phyloP scores from a whole-genome alignment of 208 protist genomes.

The Wallacemonas rigidus region DNA sequence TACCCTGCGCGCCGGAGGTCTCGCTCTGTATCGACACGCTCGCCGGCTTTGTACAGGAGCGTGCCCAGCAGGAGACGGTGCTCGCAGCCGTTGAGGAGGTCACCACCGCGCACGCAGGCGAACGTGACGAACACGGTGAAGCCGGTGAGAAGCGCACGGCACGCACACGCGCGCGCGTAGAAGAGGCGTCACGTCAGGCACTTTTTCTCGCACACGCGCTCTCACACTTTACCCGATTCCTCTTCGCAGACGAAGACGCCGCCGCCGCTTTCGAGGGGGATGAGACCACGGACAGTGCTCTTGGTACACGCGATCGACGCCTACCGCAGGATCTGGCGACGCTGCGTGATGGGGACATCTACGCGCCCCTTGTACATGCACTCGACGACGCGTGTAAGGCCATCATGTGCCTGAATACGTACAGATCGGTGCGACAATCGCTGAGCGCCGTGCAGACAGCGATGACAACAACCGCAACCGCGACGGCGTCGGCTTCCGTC shows the following conservation, averaged over 20 bases:
- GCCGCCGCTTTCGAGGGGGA: too few species aligned
- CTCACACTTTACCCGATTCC: background rate
- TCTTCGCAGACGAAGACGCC: background rate
- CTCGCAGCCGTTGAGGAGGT: slow-evolving; percentile 48
- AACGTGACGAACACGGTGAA: background rate
- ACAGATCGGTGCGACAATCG: background rate
- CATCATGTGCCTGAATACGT: slow-evolving; percentile 8
- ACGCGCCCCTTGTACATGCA: slow-evolving; percentile 6
- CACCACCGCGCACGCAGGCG: background rate
- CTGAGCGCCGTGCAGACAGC: background rate
- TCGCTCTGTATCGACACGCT: slow-evolving; percentile 45
- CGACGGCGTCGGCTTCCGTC: background rate
- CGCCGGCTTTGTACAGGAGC: slow-evolving; percentile 39
- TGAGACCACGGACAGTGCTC: too few species aligned
- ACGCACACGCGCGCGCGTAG: background rate
- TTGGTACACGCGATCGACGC: too few species aligned
- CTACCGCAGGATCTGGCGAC: background rate
- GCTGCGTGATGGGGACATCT: slow-evolving; percentile 2
- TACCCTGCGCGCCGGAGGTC: slow-evolving; percentile 69
- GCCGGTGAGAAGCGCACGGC: background rate
- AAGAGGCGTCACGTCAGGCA: background rate
- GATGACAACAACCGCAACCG: background rate
- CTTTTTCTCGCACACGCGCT: slow-evolving; percentile 4
- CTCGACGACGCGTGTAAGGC: slow-evolving; percentile 14
- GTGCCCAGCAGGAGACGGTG: slow-evolving; percentile 48